These are phyloP conservation scores for Paxillus involutus DNA, from an alignment of 768 basidiomycete species.

Conservation along the genomic window DNA sequence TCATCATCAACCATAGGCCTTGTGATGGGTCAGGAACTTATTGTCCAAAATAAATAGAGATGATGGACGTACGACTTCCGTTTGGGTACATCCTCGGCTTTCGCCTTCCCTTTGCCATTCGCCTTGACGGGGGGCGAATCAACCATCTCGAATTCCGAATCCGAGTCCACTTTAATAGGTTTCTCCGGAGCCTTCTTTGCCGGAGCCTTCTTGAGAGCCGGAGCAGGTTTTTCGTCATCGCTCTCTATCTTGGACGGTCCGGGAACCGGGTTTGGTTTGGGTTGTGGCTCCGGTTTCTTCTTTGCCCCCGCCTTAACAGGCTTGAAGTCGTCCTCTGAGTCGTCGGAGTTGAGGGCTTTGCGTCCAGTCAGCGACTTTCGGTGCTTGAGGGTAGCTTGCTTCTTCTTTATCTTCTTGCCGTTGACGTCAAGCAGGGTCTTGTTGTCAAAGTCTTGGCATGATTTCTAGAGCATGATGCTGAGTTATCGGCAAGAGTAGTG, in stretches of 20 bases:
- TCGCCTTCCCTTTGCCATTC: conserved; percentile 49
- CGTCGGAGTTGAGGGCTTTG: conserved; percentile 34
- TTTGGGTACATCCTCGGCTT: conserved; percentile 43
- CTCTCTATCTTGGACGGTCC: conserved; percentile 47
- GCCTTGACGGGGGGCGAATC: conserved; percentile 19
- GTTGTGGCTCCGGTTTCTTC: conserved; percentile 33
- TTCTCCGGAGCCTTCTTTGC: conserved; percentile 28
- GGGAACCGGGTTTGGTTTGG: conserved; percentile 24
- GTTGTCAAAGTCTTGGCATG: conserved; percentile 42
- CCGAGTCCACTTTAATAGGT: conserved; percentile 33
- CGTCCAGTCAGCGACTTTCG: conserved; percentile 49
- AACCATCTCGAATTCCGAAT: conserved; percentile 37
- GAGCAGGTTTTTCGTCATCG: conserved; percentile 35
- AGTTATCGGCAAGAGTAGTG: background rate
- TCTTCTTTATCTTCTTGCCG: conserved; percentile 55
- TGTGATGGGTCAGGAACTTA: conserved; percentile 8
- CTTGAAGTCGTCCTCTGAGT: conserved; percentile 56
- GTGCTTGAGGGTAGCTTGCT: conserved; percentile 55
- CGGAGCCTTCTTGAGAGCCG: conserved; percentile 29
- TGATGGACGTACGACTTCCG: conserved; percentile 62
- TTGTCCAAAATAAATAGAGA: background rate
- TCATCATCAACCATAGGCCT: conserved; percentile 36
- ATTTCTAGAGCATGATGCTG: conserved; percentile 31
- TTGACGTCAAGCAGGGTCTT: conserved; percentile 46
- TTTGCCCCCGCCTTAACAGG: conserved; percentile 48